Conservation (phyloP, 108 stramenopile species). For the Fragilariopsis cylindrus region DNA sequence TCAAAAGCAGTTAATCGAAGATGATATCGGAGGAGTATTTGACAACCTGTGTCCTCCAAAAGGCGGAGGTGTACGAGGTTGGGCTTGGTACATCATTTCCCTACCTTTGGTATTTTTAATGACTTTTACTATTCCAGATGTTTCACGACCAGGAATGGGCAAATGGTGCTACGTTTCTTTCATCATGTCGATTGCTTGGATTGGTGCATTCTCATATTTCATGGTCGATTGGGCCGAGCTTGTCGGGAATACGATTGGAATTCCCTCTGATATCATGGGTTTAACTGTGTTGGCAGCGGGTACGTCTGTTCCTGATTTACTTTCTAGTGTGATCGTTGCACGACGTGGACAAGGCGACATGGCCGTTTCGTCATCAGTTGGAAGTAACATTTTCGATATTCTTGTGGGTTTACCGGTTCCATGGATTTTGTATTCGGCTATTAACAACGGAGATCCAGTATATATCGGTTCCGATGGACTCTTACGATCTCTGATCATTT, state of each 20-base stretch:
- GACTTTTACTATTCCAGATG: conserved; percentile 81
- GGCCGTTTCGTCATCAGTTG: conserved; percentile 84
- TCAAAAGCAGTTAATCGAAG: conserved; percentile 58
- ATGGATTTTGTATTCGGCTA: conserved; percentile 66
- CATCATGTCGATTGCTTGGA: conserved; percentile 81
- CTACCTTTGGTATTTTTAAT: conserved; percentile 63
- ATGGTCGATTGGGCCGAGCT: conserved; percentile 87
- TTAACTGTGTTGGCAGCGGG: conserved; percentile 84
- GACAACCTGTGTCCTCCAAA: conserved; percentile 53
- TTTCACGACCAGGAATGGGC: conserved; percentile 60
- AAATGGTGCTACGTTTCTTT: conserved; percentile 84
- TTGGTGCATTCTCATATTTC: conserved; percentile 76
- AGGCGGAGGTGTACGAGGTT: conserved; percentile 35
- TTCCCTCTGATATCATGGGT: conserved; percentile 79
- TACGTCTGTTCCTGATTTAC: conserved; percentile 81
- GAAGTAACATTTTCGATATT: conserved; percentile 86
- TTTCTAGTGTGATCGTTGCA: conserved; percentile 84
- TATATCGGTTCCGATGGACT: conserved; percentile 52
- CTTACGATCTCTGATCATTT: conserved; percentile 56
- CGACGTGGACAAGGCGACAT: conserved; percentile 84
- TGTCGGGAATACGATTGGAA: conserved; percentile 79
- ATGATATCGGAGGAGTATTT: conserved; percentile 62
- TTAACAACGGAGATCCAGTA: conserved; percentile 20
- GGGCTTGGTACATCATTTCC: conserved; percentile 59
- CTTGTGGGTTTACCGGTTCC: conserved; percentile 79